A percentile compares a stretch with the other conserved stretches of the same genome.
These are phyloP conservation scores for Rugonectria rugulosa DNA, from an alignment of 2,329 filamentous ascomycete species.

Conservation along the genomic window DNA sequence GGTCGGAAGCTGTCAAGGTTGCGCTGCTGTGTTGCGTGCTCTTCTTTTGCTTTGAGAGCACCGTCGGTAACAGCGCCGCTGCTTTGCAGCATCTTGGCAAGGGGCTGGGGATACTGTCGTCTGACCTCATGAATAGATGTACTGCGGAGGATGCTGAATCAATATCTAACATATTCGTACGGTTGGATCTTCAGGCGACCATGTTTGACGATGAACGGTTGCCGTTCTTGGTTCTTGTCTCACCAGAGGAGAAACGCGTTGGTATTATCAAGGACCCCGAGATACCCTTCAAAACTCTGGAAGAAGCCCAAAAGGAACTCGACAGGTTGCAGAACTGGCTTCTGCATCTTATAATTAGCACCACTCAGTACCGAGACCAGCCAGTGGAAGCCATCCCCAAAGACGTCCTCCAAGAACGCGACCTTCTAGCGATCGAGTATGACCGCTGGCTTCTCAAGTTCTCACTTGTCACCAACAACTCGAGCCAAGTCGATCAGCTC, in stretches of 20 bases:
- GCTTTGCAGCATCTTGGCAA: slow-evolving; percentile 9
- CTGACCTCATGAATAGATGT: not conserved
- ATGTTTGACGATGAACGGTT: slow-evolving; percentile 27
- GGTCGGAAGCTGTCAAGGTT: not conserved
- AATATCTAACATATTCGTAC: slow-evolving; percentile 6
- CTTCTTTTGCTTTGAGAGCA: slow-evolving; percentile 19
- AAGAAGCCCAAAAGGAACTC: slow-evolving; percentile 16
- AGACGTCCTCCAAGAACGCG: slow-evolving; percentile 15
- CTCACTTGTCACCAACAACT: not conserved
- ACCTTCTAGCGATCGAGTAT: not conserved
- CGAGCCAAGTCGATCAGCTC: not conserved
- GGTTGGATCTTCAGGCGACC: slow-evolving; percentile 27
- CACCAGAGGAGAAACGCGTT: not conserved
- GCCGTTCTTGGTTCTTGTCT: slow-evolving; percentile 11
- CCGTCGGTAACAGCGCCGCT: slow-evolving; percentile 3
- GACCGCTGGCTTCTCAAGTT: slow-evolving; percentile 8
- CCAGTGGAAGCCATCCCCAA: not conserved
- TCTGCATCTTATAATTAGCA: slow-evolving; percentile 11
- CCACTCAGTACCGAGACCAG: not conserved
- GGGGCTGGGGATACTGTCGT: slow-evolving; percentile 4
- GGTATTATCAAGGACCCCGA: not conserved
- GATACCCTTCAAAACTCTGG: not conserved
- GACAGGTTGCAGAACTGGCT: slow-evolving; percentile 28
- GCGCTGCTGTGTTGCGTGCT: slow-evolving; percentile 15
- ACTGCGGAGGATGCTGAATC: slow-evolving; percentile 3